Conservation (phyloP, 768 basidiomycete genomes). For the Mycena chlorophos region DNA sequence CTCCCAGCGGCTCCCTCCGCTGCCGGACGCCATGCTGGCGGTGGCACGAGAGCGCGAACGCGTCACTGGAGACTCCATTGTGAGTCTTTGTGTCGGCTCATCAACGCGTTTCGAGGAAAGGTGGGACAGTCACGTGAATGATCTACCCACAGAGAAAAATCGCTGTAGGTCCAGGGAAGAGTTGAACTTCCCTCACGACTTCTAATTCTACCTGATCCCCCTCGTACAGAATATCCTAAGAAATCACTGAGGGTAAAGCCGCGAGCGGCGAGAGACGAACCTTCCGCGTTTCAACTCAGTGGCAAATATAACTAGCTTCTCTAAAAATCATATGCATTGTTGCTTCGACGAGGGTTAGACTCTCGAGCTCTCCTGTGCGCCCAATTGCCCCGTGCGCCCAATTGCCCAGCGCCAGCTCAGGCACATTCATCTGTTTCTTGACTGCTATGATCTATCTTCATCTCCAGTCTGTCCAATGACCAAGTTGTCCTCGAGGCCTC, state of each 20-base stretch:
- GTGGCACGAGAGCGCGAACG: background rate
- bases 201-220: too few species aligned
- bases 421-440: conserved; percentile 29
- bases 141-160: too few species aligned
- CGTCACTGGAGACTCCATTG: too few species aligned
- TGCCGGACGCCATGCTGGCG: background rate
- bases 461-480: conserved; percentile 37
- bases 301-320: conserved; percentile 28
- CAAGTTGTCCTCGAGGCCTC: conserved; percentile 49
- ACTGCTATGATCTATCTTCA: conserved; percentile 62
- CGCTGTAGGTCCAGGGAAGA: too few species aligned
- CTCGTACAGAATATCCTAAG: too few species aligned
- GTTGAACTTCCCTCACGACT: too few species aligned
- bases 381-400: conserved; percentile 72
- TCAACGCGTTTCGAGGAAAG: too few species aligned
- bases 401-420: conserved; percentile 64
- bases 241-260: too few species aligned
- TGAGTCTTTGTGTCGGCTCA: too few species aligned
- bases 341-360: conserved; percentile 64
- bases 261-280: too few species aligned
- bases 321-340: background rate
- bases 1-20: background rate
- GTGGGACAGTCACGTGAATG: too few species aligned
- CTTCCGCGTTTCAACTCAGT: conserved; percentile 20
- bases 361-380: conserved; percentile 75